Evolutionary conservation across 2,329 filamentous ascomycete species (phyloP), one percentile per base, ranked within the genome.

Genomic region (Venturia oleaginea): DNA sequence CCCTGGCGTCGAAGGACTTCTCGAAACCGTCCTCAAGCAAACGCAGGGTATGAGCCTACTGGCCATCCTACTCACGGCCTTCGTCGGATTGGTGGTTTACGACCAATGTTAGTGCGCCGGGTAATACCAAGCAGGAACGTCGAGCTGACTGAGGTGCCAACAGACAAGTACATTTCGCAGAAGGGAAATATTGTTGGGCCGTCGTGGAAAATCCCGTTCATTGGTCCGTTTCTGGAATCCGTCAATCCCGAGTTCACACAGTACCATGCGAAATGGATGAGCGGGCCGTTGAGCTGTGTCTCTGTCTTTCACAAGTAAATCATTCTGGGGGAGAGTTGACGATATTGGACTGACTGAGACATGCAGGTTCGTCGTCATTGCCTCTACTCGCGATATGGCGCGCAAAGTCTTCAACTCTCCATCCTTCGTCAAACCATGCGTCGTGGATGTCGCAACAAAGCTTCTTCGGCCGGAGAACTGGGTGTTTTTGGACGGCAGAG

Each of bases 361-460:
- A 65, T 19, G 2, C 70, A 95, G 91, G 76, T 99, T 99, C 76
- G 94, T 97, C 68, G 92, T 99, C 65, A 96, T 99, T 74, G 93
- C 92, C 40, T 95, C 92, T 22, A 92, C 89, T 62, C 91, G 94
- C 72, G 94, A 97, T 74, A 91, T 97, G 84, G 89, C 93, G 65
- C 89, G 93, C 71, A 97, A 97, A 77, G 88, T 97, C 71, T 92
- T 97, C 84, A 97, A 97, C 78, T 95, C 92, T 24, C 94, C 94
- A 32, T 76, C 79, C 62, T 97, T 87, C 73, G 92, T 96, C 75
- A 97, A 97, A 80, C 94, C 94, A 51, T 97, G 92, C 73, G 92
- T 99, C 67, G 94, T 99, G 68, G 93, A 97, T 75, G 86, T 88
- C 66, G 94, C 94, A 24, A 87, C 91, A 78, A 97, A 97, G 80